phyloP scores from a whole-genome alignment of 345 rosid species.

The Viola odorata region DNA sequence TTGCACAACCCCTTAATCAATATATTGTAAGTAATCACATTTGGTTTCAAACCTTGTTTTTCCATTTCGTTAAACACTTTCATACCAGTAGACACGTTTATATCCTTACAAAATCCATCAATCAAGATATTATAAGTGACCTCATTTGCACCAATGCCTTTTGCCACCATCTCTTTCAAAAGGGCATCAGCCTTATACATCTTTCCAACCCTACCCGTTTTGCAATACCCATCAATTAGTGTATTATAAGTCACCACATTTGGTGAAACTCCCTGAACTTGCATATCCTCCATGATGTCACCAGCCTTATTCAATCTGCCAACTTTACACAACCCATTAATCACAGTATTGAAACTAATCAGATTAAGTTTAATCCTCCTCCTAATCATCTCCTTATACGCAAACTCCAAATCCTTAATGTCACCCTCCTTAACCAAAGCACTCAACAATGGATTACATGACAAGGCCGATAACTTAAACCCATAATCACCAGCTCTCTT shows the following conservation, averaged over 20 bases:
- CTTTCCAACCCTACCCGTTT: constrained; percentile 56
- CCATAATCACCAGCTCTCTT: constrained; percentile 71
- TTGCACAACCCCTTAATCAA: constrained; percentile 50
- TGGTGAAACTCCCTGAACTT: constrained; percentile 42
- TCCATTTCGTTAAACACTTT: constrained; percentile 65
- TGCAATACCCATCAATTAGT: constrained; percentile 64
- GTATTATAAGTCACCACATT: constrained; percentile 59
- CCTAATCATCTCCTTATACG: constrained; percentile 59
- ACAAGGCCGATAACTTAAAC: constrained; percentile 49
- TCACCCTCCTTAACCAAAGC: constrained; percentile 48
- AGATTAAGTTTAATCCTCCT: constrained; percentile 43
- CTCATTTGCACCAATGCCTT: constrained; percentile 40
- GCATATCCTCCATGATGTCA: constrained; percentile 70
- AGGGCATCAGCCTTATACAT: constrained; percentile 70
- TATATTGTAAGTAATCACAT: constrained; percentile 53
- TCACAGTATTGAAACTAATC: constrained; percentile 49
- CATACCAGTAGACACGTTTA: constrained; percentile 40
- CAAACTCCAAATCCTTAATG: constrained; percentile 47
- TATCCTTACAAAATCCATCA: constrained; percentile 79
- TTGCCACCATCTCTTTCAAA: constrained; percentile 63
- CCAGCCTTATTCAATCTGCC: constrained; percentile 68
- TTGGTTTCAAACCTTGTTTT: constrained; percentile 48
- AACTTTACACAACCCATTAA: constrained; percentile 58
- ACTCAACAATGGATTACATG: constrained; percentile 76
- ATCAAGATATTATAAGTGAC: constrained; percentile 71